Evolutionary conservation across 169 alveolate species (phyloP).

Genomic region (Neospora caninum): DNA sequence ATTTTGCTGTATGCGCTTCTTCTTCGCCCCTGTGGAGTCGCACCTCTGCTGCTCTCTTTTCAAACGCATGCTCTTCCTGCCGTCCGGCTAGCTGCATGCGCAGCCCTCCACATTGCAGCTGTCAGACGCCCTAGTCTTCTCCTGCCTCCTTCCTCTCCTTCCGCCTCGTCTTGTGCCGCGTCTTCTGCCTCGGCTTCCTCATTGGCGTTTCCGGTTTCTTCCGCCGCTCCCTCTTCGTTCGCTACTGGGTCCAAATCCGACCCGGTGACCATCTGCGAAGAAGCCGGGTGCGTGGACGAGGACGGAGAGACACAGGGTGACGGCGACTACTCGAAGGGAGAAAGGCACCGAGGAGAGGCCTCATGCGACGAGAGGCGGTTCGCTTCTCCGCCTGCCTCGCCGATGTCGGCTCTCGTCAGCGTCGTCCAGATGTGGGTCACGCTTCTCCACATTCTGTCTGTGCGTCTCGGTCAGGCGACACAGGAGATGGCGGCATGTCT

Average conservation of each 20-base stretch:
- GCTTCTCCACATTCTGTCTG: not conserved
- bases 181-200: not conserved
- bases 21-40: not conserved
- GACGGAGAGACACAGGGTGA: too few species aligned
- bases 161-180: not conserved
- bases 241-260: too few species aligned
- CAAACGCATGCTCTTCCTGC: constrained; percentile 15
- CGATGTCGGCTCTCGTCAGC: not conserved
- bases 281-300: too few species aligned
- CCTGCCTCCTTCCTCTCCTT: not conserved
- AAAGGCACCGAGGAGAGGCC: too few species aligned
- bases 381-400: not conserved
- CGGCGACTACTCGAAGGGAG: too few species aligned
- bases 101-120: constrained; percentile 9
- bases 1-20: not conserved
- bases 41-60: not conserved
- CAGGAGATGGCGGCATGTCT: not conserved
- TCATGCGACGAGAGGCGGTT: too few species aligned
- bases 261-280: too few species aligned
- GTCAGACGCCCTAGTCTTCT: not conserved
- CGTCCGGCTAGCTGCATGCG: constrained; percentile 1
- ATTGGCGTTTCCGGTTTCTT: not conserved
- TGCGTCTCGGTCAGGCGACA: not conserved
- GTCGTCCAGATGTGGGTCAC: not conserved
- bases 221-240: not conserved